Base-by-base conservation (phyloP, 1,284 basidiomycete genomes). In the Phenoliferia sp. region DNA sequence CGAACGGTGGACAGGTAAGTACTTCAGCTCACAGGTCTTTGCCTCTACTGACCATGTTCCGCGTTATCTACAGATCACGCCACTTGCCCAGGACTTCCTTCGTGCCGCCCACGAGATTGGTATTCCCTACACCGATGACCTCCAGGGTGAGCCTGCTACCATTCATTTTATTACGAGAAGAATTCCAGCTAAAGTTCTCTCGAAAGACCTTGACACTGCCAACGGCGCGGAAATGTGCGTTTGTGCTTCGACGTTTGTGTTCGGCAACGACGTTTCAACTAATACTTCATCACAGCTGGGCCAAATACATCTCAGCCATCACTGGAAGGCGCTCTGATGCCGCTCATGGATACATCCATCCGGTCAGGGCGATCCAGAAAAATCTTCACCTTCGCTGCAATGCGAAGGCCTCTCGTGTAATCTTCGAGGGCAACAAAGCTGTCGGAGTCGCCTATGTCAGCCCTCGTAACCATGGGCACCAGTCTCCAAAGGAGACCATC, bases 321-420 rank as follows among this genome's bases (percentile, higher is more conserved):
- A 88, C 87, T 32, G 87, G 87, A 64, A 81, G 87, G 68, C 85
- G 87, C 61, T 87, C 85, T 70, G 87, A 88, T 73, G 87, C 87
- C 59, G 86, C 87, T 6, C 39, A 59, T 19, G 57, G 32, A 36
- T 68, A 64, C 50, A n/a, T 68, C 55, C 60, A 64, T 57, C 62
- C 63, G 17, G 58, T 64, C 29, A 50, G 59, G 62, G 52, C 56
- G 39, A 54, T 62, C 28, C 63, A 64, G 55, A 56, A 33, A 29
- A 68, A 68, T 59, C 44, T 68, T 16, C 66, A 68, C 50, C 34
- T 68, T 32, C 35, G 32, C 28, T 50, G 36, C 55, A 61, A 65
- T 31, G 36, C 62, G 32, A 88, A 32, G 54, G 62, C 29, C 33
- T 32, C 57, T 3, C 58, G 66, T 15, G 59, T 68, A n/a, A 48